A percentile compares a stretch with the other conserved stretches of the same genome.
Conservation (phyloP, 2,329 filamentous ascomycete species). For the Diaporthe batatas region DNA sequence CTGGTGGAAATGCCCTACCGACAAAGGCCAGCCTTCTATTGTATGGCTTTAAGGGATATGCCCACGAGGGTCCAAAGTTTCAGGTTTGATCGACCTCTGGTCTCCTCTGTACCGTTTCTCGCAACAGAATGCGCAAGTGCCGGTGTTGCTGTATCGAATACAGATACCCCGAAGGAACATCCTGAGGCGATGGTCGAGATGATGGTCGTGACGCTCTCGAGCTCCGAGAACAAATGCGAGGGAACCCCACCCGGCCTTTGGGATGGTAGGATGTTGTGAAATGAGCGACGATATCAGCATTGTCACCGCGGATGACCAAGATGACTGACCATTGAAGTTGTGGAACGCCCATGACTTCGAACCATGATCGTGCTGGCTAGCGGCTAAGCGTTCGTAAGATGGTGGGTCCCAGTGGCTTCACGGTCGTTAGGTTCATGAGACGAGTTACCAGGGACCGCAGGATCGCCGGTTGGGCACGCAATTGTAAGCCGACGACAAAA, state of each 20-base stretch:
- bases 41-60: too few relatives aligned
- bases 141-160: neutral
- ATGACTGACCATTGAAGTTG: neutral
- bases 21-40: too few relatives aligned
- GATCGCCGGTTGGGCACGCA: neutral
- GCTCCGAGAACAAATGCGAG: neutral
- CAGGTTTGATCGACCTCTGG: accelerated
- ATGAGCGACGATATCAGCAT: neutral
- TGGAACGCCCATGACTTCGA: neutral
- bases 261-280: neutral
- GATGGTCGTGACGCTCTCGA: too few relatives aligned
- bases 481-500: neutral
- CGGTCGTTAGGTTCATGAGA: constrained; percentile 4
- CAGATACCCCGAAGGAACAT: too few relatives aligned
- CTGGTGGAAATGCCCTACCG: too few relatives aligned
- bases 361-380: neutral
- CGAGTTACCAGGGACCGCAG: neutral
- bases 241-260: neutral
- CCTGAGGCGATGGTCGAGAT: neutral
- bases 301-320: neutral
- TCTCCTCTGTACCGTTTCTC: too few relatives aligned
- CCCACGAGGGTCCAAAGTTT: too few relatives aligned
- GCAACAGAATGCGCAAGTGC: neutral
- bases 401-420: neutral
- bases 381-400: constrained; percentile 5